phyloP scores from a whole-genome alignment of 2,329 filamentous ascomycete species.

The Ophiosphaerella herpotricha region DNA sequence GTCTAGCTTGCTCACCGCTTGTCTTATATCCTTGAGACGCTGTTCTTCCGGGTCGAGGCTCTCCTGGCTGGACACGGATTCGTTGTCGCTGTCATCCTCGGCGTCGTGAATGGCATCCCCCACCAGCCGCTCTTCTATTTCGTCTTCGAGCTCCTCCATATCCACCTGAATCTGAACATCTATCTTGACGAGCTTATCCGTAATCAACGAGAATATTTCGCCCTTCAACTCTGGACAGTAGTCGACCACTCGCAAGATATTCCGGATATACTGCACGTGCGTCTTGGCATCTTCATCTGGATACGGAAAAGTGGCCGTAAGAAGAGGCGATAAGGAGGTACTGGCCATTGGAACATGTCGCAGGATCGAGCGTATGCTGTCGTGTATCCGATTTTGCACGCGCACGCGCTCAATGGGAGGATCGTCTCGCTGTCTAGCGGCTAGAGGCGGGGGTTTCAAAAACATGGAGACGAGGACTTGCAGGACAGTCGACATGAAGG shows the following conservation, averaged over 20 bases:
- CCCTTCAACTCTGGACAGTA: slow-evolving; percentile 79
- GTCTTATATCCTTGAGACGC: slow-evolving; percentile 72
- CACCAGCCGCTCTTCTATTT: slow-evolving; percentile 75
- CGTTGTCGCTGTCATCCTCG: slow-evolving; percentile 65
- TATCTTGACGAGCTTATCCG: slow-evolving; percentile 86
- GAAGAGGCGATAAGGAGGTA: slow-evolving; percentile 68
- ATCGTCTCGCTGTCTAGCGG: slow-evolving; percentile 59
- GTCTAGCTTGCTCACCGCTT: slow-evolving; percentile 90
- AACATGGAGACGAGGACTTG: slow-evolving; percentile 83
- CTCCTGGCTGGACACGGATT: slow-evolving; percentile 71
- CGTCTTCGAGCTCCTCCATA: slow-evolving; percentile 89
- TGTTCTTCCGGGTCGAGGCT: slow-evolving; percentile 61
- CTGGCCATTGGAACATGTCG: slow-evolving; percentile 81
- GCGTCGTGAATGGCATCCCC: slow-evolving; percentile 56
- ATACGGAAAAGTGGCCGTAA: slow-evolving; percentile 74
- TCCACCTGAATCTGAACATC: slow-evolving; percentile 95
- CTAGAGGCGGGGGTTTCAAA: slow-evolving; percentile 61
- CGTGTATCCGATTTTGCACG: slow-evolving; percentile 76
- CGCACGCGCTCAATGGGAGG: slow-evolving; percentile 63
- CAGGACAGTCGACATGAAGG: slow-evolving; percentile 74
- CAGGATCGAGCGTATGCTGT: slow-evolving; percentile 74
- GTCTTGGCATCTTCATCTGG: slow-evolving; percentile 74
- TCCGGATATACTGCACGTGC: slow-evolving; percentile 88
- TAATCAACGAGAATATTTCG: slow-evolving; percentile 81
- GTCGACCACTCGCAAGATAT: slow-evolving; percentile 75